Conservation (phyloP, 2,329 filamentous ascomycete genomes). For the Karstenula rhodostoma region DNA sequence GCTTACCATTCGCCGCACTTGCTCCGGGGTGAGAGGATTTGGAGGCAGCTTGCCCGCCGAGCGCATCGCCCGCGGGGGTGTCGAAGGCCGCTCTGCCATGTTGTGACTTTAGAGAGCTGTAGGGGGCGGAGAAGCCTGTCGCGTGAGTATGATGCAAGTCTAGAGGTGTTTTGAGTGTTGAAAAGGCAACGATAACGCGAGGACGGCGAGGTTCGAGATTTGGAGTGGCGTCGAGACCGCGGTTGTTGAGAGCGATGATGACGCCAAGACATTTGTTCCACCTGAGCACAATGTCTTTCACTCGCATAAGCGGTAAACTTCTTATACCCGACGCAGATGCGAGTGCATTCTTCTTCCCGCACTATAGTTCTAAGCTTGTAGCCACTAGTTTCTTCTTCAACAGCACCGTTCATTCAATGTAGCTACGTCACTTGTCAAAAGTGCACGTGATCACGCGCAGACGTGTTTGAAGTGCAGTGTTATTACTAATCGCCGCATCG, state of each 20-base stretch:
- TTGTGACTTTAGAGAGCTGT: slow-evolving; percentile 4
- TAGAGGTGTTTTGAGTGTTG: background rate
- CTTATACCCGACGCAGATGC: background rate
- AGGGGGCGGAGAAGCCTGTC: background rate
- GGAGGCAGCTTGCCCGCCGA: slow-evolving; percentile 52
- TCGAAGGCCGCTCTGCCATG: slow-evolving; percentile 55
- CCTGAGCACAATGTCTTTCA: slow-evolving; percentile 24
- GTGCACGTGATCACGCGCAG: background rate
- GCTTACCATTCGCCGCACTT: slow-evolving; percentile 64
- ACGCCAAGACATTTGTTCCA: slow-evolving; percentile 36
- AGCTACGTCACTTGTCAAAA: background rate
- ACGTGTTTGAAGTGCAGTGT: too few relatives aligned
- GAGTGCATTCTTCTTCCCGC: background rate
- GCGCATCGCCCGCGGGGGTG: slow-evolving; percentile 55
- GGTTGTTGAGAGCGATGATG: slow-evolving; percentile 40
- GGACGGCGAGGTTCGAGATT: background rate
- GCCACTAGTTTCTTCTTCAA: background rate
- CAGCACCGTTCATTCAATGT: background rate
- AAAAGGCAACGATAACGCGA: background rate
- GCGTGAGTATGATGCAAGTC: background rate
- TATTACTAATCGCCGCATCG: too few relatives aligned
- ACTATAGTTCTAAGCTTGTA: too few relatives aligned
- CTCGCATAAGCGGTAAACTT: background rate
- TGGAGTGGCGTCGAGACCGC: slow-evolving; percentile 25
- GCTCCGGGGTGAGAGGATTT: slow-evolving; percentile 66